These are phyloP conservation scores for Fusarium protoensiforme DNA, from an alignment of 2,329 filamentous ascomycete species.

Conservation along the genomic window DNA sequence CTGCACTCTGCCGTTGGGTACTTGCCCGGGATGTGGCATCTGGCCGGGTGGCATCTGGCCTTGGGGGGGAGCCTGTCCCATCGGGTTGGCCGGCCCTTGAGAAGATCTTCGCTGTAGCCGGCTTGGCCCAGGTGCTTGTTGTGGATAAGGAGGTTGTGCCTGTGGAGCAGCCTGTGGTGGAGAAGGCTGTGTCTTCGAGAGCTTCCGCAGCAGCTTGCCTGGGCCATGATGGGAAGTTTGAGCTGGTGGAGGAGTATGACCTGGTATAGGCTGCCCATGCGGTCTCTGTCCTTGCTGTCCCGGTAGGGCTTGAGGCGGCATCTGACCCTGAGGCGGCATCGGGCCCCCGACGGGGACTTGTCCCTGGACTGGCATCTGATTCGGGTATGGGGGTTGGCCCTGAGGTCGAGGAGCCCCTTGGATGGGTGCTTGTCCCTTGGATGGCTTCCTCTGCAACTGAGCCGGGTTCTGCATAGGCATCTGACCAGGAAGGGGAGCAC, in stretches of 20 bases:
- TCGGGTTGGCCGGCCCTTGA: slow-evolving; percentile 15
- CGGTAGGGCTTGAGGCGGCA: not conserved
- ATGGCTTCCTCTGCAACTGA: slow-evolving; percentile 34
- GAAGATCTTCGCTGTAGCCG: slow-evolving; percentile 23
- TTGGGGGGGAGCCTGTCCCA: slow-evolving; percentile 18
- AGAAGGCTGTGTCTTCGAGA: not conserved
- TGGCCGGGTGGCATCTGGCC: not conserved
- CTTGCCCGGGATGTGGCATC: not conserved
- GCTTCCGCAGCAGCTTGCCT: not conserved
- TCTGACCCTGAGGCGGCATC: slow-evolving; percentile 7
- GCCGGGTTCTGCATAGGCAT: slow-evolving; percentile 2
- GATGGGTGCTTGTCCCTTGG: slow-evolving; percentile 14
- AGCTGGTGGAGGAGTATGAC: slow-evolving; percentile 2
- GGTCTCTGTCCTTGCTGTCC: slow-evolving; percentile 8
- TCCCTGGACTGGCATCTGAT: slow-evolving; percentile 1
- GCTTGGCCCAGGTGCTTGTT: slow-evolving; percentile 7
- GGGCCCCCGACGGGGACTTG: slow-evolving; percentile 13
- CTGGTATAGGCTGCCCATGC: slow-evolving; percentile 11
- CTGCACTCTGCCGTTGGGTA: slow-evolving; percentile 17
- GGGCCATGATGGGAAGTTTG: slow-evolving; percentile 5
- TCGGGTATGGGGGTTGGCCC: not conserved
- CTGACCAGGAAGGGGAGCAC: slow-evolving; percentile 13
- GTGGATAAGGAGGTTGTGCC: slow-evolving; percentile 9
- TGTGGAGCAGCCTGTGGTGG: slow-evolving; percentile 2
- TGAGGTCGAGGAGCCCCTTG: not conserved